Evolutionary conservation across 257 asterid species (phyloP).

Genomic region (Pogostemon cablin): DNA sequence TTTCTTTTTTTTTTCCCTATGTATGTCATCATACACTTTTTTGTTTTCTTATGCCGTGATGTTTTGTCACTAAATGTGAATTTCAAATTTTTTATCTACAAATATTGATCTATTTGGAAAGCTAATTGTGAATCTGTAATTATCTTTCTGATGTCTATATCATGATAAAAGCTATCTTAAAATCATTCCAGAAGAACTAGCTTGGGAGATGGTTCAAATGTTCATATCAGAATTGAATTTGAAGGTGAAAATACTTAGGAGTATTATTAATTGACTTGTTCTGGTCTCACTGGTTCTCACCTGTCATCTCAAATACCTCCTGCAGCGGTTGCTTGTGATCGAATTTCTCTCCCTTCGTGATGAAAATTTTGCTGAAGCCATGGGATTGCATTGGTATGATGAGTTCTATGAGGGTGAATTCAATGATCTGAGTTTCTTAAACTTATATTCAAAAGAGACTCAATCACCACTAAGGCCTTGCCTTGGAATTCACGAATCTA

Average conservation of each 20-base stretch:
- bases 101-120: conserved; percentile 2
- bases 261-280: neutral
- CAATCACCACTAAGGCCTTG: conserved; percentile 48
- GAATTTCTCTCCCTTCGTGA: conserved; percentile 57
- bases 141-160: neutral
- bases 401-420: conserved; percentile 78
- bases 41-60: neutral
- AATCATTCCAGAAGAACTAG: conserved; percentile 62
- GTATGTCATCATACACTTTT: neutral
- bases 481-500: conserved; percentile 36
- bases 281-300: conserved; percentile 25
- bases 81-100: neutral
- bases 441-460: conserved; percentile 47
- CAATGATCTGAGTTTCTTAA: conserved; percentile 47
- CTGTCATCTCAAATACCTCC: conserved; percentile 27
- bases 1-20: neutral
- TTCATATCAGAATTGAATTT: conserved; percentile 59
- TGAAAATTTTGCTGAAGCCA: conserved; percentile 41
- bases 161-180: conserved; percentile 21
- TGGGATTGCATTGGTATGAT: conserved; percentile 55
- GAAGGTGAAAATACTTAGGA: conserved; percentile 54
- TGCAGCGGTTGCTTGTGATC: conserved; percentile 77
- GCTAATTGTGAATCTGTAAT: neutral
- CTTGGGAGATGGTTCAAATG: conserved; percentile 73
- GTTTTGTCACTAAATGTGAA: conserved; percentile 5